Evolutionary conservation across 257 asterid genomes (phyloP), one percentile per base, ranked within the genome.

Genomic region (Mentha longifolia): DNA sequence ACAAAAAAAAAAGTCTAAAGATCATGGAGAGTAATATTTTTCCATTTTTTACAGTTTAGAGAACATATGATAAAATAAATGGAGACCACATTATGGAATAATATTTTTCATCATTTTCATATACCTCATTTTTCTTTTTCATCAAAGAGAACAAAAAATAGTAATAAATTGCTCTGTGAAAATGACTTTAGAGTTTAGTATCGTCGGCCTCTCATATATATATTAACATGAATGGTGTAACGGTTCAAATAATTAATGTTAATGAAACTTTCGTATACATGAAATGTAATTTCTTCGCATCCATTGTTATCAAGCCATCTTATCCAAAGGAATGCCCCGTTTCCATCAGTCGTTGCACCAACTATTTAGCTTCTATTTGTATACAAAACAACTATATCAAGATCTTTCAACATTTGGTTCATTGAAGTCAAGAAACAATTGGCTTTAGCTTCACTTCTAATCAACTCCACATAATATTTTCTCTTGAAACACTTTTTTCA

Each of bases 381-480:
- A 64, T 49, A 11, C 5, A 52, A 39, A 68, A 20, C 10, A 31
- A 43, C 14, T 12, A 25, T 14, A 31, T 60, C 31, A 42, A 62
- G 25, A 33, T 56, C 50, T 59, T 71, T 22, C 56, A 52, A 9
- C 31, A 28, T 73, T 60, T 58, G 10, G 41, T 66, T 50, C 77
- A 67, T 43, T 30, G 33, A 41, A 47, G 6, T 62, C 19, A 17
- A 52, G 30, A 56, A 37, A 52, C 57, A 60, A 76, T 19, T 80
- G 74, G n/a, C 88, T 87, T 89, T 80, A 74, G 76, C 97, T 91
- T 91, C 85, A 87, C 87, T 85, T 84, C 85, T 84, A 87, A 92
- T 85, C 96, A 80, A 74, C 70, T n/a, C 60, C 72, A 57, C 76
- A 65, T 43, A 71, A 51, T 9, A 82, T 61, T 45, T 71, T 68